Percentiles rank a stretch among this genome's conserved stretches.
Conservation (phyloP, 169 alveolate genomes). For the Plasmodium vivax region DNA sequence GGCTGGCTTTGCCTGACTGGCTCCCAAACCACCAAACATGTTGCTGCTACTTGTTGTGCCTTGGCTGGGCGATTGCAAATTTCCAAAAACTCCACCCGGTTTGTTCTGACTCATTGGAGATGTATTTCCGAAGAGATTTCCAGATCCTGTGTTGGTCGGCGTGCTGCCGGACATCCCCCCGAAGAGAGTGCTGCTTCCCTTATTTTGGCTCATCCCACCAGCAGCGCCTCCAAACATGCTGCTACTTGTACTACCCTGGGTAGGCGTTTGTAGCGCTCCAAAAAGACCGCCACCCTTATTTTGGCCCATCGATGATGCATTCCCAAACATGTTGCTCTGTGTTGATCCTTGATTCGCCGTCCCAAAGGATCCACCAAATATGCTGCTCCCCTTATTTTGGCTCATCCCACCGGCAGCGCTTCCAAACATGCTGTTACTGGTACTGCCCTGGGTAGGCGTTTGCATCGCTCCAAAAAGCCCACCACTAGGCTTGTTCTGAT, state of each 20-base stretch:
- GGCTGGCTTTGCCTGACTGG: conserved; percentile 6
- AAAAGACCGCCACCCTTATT: conserved; percentile 36
- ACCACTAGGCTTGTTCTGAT: conserved; percentile 36
- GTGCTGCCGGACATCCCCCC: conserved; percentile 28
- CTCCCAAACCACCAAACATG: conserved; percentile 29
- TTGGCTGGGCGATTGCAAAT: conserved; percentile 22
- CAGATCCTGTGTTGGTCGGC: neutral
- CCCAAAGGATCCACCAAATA: conserved; percentile 45
- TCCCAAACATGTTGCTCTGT: conserved; percentile 40
- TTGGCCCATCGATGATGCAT: conserved; percentile 44
- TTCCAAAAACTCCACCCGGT: conserved; percentile 30
- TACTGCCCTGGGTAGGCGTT: conserved; percentile 1
- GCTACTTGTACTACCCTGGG: neutral
- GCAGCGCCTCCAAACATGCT: conserved; percentile 40
- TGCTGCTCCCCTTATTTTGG: neutral
- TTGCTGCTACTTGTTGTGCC: neutral
- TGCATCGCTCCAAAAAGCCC: conserved; percentile 25
- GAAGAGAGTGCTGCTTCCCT: conserved; percentile 13
- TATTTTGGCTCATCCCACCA: conserved; percentile 14
- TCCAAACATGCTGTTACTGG: conserved; percentile 19
- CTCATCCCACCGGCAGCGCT: neutral
- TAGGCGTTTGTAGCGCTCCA: conserved; percentile 19
- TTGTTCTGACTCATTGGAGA: conserved; percentile 50
- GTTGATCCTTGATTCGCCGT: conserved; percentile 5
- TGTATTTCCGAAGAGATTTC: conserved; percentile 42